Base-by-base conservation (phyloP, 2,329 filamentous ascomycete species). In the Phialophora macrospora region DNA sequence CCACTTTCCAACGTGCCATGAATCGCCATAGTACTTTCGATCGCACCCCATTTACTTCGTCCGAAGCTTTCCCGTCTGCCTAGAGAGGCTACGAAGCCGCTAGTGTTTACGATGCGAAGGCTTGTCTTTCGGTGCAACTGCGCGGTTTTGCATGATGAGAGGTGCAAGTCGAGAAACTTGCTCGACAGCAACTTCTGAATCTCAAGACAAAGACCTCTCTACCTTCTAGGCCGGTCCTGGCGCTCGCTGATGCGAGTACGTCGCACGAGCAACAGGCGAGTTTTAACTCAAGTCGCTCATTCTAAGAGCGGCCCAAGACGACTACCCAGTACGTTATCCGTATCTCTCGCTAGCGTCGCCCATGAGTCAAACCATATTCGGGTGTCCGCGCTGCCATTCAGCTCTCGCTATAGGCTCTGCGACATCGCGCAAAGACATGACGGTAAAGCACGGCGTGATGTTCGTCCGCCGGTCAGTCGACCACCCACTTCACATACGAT, bases 381-480 rank as follows among this genome's bases (percentile, higher is more conserved):
- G 17, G 38, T 44, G 14, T 44, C 38, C 38, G 14, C n/a, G 38
- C 14, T 44, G 38, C 14, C 38, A n/a, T 44, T n/a, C 26, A 8
- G 8, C 48, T 24, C n/a, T 28, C 22, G 20, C 48, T 5, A 52
- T 5, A 52, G 22, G 26, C 1, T n/a, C 8, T 6, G 38, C 38
- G 17, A 44, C 8, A n/a, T 44, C 38, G 17, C 38, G 38, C 38
- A n/a, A n/a, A 44, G 38, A 44, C 38, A 44, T 20, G 38, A n/a
- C 17, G 17, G 38, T 20, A 44, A n/a, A 44, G 38, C n/a, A 55
- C 52, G 52, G 52, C 12, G 4, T 41, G 24, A 60, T 17, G 11
- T 60, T 60, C 20, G 2, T 28, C 58, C 58, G 58, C 30, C 48
- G 58, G 58, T 14, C 46, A 24, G 17, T 48, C 52, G 58, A 52